These are phyloP conservation scores for Mycogone perniciosa DNA, from an alignment of 2,329 filamentous ascomycete genomes.

Conservation along the genomic window DNA sequence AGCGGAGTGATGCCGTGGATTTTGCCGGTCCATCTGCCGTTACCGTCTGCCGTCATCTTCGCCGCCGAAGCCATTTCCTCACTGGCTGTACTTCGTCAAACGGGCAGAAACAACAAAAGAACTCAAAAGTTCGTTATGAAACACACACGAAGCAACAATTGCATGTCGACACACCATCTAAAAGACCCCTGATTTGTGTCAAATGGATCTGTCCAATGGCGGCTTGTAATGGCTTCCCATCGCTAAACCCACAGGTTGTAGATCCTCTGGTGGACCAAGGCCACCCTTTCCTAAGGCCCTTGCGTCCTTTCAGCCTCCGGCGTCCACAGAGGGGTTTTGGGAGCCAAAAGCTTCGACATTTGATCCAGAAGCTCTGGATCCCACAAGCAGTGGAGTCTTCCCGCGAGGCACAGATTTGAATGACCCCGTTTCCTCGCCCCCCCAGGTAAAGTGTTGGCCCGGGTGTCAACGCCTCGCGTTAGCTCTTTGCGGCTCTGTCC, in stretches of 20 bases:
- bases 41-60: no score
- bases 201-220: constrained; percentile 10
- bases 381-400: constrained; percentile 17
- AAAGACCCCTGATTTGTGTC: constrained; percentile 8
- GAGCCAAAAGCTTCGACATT: constrained; percentile 19
- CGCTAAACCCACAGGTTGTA: constrained; percentile 16
- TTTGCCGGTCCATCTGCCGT: no score
- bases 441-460: constrained; percentile 11
- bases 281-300: constrained; percentile 8
- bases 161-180: not conserved
- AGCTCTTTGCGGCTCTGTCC: constrained; percentile 10
- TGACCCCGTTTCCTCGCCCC: constrained; percentile 12
- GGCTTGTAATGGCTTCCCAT: constrained; percentile 8
- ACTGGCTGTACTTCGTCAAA: no score
- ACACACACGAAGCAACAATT: no score
- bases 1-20: no score
- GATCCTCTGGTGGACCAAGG: constrained; percentile 18
- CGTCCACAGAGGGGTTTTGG: constrained; percentile 10
- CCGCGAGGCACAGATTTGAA: constrained; percentile 16
- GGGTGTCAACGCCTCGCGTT: constrained; percentile 11
- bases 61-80: no score
- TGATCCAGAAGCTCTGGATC: constrained; percentile 19
- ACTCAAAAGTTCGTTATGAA: no score
- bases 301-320: constrained; percentile 13
- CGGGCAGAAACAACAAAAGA: no score